Percentiles rank a stretch among this genome's conserved stretches.
phyloP scores from a whole-genome alignment of 768 basidiomycete species.

The Termitomyces eurrhizus region DNA sequence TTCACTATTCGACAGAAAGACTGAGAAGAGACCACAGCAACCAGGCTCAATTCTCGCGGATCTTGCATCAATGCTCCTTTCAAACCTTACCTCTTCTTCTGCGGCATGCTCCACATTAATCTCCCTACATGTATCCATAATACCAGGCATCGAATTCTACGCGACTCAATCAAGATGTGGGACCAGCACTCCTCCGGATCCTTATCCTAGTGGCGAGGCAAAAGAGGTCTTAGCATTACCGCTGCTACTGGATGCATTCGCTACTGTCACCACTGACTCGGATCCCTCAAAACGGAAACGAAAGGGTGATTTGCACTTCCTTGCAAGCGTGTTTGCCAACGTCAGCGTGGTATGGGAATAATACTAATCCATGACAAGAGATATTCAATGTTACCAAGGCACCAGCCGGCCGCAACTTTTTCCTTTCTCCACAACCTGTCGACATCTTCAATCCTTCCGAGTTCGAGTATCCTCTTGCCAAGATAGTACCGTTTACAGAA shows the following conservation, averaged over 20 bases:
- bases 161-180: slow-evolving; percentile 76
- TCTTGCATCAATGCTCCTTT: slow-evolving; percentile 94
- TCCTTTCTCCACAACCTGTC: slow-evolving; percentile 62
- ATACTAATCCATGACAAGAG: not conserved
- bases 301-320: slow-evolving; percentile 85
- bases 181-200: slow-evolving; percentile 72
- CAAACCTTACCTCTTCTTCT: slow-evolving; percentile 84
- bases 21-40: slow-evolving; percentile 50
- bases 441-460: slow-evolving; percentile 42
- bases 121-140: slow-evolving; percentile 60
- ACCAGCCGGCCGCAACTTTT: slow-evolving; percentile 73
- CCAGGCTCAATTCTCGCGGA: slow-evolving; percentile 90
- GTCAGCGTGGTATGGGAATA: slow-evolving; percentile 57
- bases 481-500: slow-evolving; percentile 84
- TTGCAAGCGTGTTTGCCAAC: slow-evolving; percentile 94
- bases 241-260: slow-evolving; percentile 86
- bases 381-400: slow-evolving; percentile 40
- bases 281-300: slow-evolving; percentile 47
- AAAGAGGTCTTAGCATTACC: slow-evolving; percentile 64
- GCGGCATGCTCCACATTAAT: slow-evolving; percentile 62
- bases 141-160: slow-evolving; percentile 53
- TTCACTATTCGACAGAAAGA: not conserved
- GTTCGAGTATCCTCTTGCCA: slow-evolving; percentile 78
- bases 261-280: slow-evolving; percentile 47
- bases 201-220: slow-evolving; percentile 56